Base-by-base conservation (phyloP, 2,329 filamentous ascomycete genomes). In the Xylaria sp. region DNA sequence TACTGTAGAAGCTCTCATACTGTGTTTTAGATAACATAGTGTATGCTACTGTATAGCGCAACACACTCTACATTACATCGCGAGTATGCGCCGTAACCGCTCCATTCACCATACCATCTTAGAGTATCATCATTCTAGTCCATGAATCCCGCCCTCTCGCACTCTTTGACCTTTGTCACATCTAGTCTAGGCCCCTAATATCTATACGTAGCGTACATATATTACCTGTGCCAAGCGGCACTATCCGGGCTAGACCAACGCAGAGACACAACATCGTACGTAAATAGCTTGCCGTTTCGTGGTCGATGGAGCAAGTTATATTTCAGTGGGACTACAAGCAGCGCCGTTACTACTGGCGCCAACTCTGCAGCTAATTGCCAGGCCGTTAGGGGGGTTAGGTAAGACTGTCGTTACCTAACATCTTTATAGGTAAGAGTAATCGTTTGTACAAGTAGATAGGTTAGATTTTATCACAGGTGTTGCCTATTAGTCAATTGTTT, bases 41-140 rank as follows among this genome's bases (percentile, higher is more conserved):
- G 52, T 15, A 55, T 23, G 32, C 52, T 23, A 55, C 52, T 13
- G 52, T 55, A 55, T 12, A 15, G 28, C 13, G 20, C 28, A 52
- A 15, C 28, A 10, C 8, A 20, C 8, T 30, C 32, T 3, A 18
- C 10, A 50, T 52, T 46, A 30, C 39, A 32, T 59, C 28, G 25
- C 30, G 23, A 60, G 32, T 53, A 61, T 61, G 59, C 55, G 45
- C 45, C 46, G 36, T 65, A 36, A 60, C 48, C 56, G 39, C 48
- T 50, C 36, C 48, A 52, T 32, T 46, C 39, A 52, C 57, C 43
- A 32, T 52, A 48, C 46, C 48, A 48, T 60, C 30, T 23, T 30
- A 60, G 63, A 41, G 48, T n/a, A 56, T 50, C 46, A 65, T 65
- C 36, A 46, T 52, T 30, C 13, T 10, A 10, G 48, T 25, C 52